Evolutionary conservation across 495 filamentous ascomycete genomes (phyloP).

Genomic region (Podospora appendiculata): DNA sequence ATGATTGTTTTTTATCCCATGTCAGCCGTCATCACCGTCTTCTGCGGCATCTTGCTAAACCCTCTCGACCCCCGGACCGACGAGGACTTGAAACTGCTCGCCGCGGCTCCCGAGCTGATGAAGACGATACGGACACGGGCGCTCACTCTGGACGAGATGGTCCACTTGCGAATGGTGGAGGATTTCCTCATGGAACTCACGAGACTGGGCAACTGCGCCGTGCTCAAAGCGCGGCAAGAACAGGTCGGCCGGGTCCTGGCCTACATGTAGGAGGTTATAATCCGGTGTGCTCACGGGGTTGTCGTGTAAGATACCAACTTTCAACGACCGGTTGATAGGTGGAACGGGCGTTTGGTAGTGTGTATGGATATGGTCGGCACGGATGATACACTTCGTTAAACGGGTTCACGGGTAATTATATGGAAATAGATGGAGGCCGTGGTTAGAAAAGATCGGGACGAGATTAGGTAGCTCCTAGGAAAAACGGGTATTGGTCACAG

Average conservation of each 20-base stretch:
- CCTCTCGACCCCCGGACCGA: slow-evolving; percentile 37
- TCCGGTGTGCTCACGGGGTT: too few species aligned
- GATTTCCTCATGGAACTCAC: slow-evolving; percentile 42
- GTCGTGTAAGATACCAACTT: too few species aligned
- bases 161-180: slow-evolving; percentile 38
- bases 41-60: slow-evolving; percentile 43
- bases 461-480: too few species aligned
- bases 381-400: too few species aligned
- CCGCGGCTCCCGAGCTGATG: slow-evolving; percentile 34
- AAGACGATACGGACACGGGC: slow-evolving; percentile 33
- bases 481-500: too few species aligned
- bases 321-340: too few species aligned
- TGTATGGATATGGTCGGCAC: too few species aligned
- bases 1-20: slow-evolving; percentile 46
- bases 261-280: too few species aligned
- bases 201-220: slow-evolving; percentile 18
- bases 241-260: not conserved
- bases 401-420: too few species aligned
- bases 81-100: slow-evolving; percentile 35
- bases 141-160: slow-evolving; percentile 33
- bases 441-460: too few species aligned
- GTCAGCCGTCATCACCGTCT: slow-evolving; percentile 41
- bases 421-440: too few species aligned
- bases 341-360: too few species aligned
- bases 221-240: slow-evolving; percentile 6